Conservation (phyloP, 2,329 filamentous ascomycete species). For the Nemania abortiva region DNA sequence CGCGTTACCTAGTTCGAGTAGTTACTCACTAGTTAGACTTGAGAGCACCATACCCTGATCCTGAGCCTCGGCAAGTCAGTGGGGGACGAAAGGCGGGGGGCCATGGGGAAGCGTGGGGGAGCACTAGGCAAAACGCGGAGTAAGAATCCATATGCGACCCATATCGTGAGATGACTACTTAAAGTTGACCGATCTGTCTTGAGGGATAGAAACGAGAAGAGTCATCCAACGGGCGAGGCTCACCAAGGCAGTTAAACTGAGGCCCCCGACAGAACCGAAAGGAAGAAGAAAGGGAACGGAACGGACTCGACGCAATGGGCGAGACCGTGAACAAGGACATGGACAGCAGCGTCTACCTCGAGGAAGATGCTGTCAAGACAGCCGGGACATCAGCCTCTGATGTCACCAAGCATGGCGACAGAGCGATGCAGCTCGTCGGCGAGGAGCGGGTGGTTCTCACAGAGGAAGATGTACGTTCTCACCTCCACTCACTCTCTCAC, state of each 20-base stretch:
- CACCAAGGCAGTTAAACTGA: background rate
- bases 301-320: constrained; percentile 17
- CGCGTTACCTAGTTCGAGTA: background rate
- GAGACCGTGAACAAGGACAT: constrained; percentile 20
- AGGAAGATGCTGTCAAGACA: constrained; percentile 26
- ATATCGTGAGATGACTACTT: background rate
- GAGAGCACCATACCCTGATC: background rate
- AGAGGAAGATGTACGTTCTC: constrained; percentile 39
- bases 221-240: constrained; percentile 1
- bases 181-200: background rate
- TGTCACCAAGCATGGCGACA: constrained; percentile 34
- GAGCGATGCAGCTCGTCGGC: constrained; percentile 30
- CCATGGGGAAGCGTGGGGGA: constrained; percentile 2
- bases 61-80: background rate
- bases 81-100: background rate
- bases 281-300: background rate
- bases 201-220: background rate
- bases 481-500: background rate
- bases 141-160: background rate
- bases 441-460: constrained; percentile 38
- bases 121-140: background rate
- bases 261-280: background rate
- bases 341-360: constrained; percentile 27
- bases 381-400: background rate
- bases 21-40: background rate